Percentiles rank a stretch among this genome's conserved stretches.
phyloP scores from a whole-genome alignment of 1,284 basidiomycete species.

The Ganoderma multipileum region DNA sequence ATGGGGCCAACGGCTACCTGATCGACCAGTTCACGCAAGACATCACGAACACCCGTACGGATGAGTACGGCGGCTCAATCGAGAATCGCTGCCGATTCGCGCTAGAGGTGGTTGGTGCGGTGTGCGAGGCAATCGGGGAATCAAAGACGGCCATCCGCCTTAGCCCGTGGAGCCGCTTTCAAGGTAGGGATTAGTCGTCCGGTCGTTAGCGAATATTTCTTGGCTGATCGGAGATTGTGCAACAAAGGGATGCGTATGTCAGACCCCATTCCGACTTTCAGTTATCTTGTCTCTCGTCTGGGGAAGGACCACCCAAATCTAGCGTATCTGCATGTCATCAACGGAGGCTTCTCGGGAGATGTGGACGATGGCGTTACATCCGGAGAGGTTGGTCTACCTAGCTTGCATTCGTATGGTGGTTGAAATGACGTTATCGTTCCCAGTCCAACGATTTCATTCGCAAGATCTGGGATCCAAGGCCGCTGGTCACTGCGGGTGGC shows the following conservation, averaged over 20 bases:
- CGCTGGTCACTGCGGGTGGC: constrained; percentile 46
- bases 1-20: constrained; percentile 47
- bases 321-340: constrained; percentile 61
- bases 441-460: constrained; percentile 41
- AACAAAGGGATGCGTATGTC: constrained; percentile 46
- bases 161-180: constrained; percentile 55
- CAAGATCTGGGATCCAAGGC: constrained; percentile 36
- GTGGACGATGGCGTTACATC: constrained; percentile 13
- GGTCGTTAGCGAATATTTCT: constrained; percentile 39
- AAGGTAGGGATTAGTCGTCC: constrained; percentile 35
- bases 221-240: constrained; percentile 31
- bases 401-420: not conserved
- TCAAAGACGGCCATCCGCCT: constrained; percentile 56
- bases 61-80: constrained; percentile 64
- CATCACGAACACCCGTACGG: constrained; percentile 58
- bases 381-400: not conserved
- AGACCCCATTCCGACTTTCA: constrained; percentile 55
- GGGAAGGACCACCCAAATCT: constrained; percentile 50
- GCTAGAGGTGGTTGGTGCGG: constrained; percentile 56
- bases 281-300: constrained; percentile 45
- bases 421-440: not conserved
- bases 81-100: constrained; percentile 61
- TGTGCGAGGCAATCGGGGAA: constrained; percentile 51
- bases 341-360: constrained; percentile 41
- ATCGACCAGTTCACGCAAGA: constrained; percentile 53